Conservation (phyloP, 108 stramenopile genomes). For the Parmales sp. region DNA sequence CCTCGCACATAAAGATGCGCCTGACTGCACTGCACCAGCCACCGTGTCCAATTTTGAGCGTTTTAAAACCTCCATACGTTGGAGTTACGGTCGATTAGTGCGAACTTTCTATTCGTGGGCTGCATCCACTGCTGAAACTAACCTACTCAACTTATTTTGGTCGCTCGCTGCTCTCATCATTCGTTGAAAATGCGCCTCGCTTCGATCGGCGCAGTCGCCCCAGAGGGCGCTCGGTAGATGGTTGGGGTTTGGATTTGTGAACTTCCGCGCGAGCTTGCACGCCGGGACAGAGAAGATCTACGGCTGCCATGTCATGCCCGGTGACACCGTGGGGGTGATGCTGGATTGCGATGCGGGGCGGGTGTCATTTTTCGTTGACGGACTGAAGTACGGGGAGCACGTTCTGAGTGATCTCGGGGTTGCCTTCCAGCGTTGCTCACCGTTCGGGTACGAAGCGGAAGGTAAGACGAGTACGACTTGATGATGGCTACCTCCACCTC, state of each 20-base stretch:
- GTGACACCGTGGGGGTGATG: slow-evolving; percentile 85
- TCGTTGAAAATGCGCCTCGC: too few relatives aligned
- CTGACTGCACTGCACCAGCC: too few relatives aligned
- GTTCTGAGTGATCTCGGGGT: slow-evolving; percentile 87
- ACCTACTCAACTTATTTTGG: too few relatives aligned
- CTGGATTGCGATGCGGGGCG: slow-evolving; percentile 88
- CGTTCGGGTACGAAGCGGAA: slow-evolving; percentile 73
- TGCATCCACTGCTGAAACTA: too few relatives aligned
- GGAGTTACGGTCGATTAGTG: too few relatives aligned
- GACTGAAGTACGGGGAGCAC: slow-evolving; percentile 89
- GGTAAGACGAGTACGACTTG: too few relatives aligned
- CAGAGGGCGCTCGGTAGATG: background rate
- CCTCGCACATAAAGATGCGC: too few relatives aligned
- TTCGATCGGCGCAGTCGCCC: background rate
- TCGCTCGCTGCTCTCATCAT: too few relatives aligned
- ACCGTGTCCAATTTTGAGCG: too few relatives aligned
- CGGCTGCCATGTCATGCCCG: slow-evolving; percentile 75
- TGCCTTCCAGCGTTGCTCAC: slow-evolving; percentile 80
- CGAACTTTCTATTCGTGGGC: too few relatives aligned
- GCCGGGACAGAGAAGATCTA: slow-evolving; percentile 77
- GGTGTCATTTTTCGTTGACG: slow-evolving; percentile 86
- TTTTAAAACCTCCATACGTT: too few relatives aligned
- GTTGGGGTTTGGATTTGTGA: slow-evolving; percentile 64
- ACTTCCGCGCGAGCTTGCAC: slow-evolving; percentile 80
- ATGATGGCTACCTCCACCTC: too few relatives aligned